Conservation (phyloP, 257 asterid species). For the Ligustrum vulgare region DNA sequence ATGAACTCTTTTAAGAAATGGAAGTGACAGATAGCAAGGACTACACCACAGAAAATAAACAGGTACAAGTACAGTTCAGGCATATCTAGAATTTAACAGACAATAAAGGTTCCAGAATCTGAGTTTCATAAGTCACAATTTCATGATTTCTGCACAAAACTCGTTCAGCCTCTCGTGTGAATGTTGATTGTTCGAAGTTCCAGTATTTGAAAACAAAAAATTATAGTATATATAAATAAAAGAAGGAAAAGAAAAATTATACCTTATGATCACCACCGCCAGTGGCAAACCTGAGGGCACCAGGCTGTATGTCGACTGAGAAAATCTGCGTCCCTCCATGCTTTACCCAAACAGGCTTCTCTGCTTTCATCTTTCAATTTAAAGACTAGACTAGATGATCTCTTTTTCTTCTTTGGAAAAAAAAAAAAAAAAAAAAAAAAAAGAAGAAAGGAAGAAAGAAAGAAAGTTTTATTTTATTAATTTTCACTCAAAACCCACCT, state of each 20-base stretch:
- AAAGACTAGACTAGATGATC: constrained; percentile 12
- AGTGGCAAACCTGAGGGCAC: constrained; percentile 95
- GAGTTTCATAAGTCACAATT: neutral
- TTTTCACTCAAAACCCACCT: constrained; percentile 37
- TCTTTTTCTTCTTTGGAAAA: neutral
- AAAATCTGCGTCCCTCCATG: constrained; percentile 90
- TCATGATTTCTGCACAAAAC: neutral
- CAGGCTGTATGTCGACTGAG: constrained; percentile 96
- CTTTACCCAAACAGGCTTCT: constrained; percentile 81
- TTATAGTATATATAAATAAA: neutral
- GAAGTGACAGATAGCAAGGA: neutral
- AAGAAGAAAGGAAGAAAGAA: too few relatives aligned
- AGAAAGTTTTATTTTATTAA: too few relatives aligned
- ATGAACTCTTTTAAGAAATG: neutral
- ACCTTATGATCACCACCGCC: constrained; percentile 99
- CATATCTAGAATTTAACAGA: neutral
- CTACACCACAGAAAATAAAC: neutral
- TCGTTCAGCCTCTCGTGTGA: neutral
- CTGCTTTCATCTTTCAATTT: constrained; percentile 61
- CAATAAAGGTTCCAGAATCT: neutral
- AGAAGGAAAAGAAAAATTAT: constrained; percentile 2
- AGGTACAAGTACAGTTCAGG: neutral
- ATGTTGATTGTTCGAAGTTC: neutral
- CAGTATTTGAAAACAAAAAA: neutral
- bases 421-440: constrained; percentile 1